Conservation (phyloP, 352 stramenopile genomes). For the Phytophthora brassicae region DNA sequence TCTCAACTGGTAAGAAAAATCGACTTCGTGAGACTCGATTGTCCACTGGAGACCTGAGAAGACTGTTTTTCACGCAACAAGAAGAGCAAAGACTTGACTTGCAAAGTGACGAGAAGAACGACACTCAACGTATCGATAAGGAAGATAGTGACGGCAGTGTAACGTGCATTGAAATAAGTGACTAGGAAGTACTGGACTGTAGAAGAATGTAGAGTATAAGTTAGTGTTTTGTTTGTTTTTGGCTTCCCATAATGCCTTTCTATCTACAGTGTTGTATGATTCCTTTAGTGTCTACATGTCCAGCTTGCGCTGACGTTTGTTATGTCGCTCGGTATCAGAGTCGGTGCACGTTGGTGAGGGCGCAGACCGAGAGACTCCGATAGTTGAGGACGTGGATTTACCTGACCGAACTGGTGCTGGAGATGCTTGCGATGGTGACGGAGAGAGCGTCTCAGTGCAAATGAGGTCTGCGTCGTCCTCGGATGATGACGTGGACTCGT, state of each 20-base stretch:
- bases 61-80: constrained; percentile 52
- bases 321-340: constrained; percentile 19
- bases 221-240: constrained; percentile 32
- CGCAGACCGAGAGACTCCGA: constrained; percentile 30
- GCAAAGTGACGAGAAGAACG: background rate
- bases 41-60: constrained; percentile 45
- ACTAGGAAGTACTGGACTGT: constrained; percentile 16
- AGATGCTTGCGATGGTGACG: constrained; percentile 29
- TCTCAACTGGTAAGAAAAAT: constrained; percentile 22
- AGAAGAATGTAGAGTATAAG: constrained; percentile 29
- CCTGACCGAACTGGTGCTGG: constrained; percentile 14
- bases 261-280: constrained; percentile 35
- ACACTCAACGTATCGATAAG: background rate
- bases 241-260: constrained; percentile 14
- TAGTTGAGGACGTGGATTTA: constrained; percentile 23
- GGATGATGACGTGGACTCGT: constrained; percentile 7
- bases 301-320: constrained; percentile 35
- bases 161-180: constrained; percentile 39
- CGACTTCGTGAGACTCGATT: constrained; percentile 35
- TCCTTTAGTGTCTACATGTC: constrained; percentile 32
- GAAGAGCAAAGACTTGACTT: constrained; percentile 13
- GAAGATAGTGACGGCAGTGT: constrained; percentile 24
- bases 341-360: constrained; percentile 30
- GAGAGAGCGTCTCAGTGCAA: constrained; percentile 37
- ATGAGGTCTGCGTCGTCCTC: constrained; percentile 33